These are phyloP conservation scores for Aspergillus sclerotialis DNA, from an alignment of 2,329 filamentous ascomycete genomes.

Conservation along the genomic window DNA sequence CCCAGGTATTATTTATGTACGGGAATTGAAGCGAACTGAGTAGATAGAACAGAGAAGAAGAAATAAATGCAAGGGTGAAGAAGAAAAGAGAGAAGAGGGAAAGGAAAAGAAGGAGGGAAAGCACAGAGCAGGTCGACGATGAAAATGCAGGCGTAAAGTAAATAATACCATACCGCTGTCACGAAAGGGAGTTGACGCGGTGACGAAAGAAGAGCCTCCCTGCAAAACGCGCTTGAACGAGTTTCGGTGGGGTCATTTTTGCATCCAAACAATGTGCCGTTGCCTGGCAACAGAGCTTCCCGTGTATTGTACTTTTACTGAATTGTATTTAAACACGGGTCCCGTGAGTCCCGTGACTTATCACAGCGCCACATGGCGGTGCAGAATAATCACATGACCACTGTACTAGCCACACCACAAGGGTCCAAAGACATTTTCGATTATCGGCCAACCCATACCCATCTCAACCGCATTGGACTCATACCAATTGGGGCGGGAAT, in stretches of 20 bases:
- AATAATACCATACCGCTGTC: background rate
- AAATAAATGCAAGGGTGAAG: background rate
- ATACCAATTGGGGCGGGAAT: background rate
- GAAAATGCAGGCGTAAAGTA: constrained; percentile 9
- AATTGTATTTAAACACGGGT: too few relatives aligned
- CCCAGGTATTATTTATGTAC: constrained; percentile 5
- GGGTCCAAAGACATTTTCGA: background rate
- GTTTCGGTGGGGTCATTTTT: background rate
- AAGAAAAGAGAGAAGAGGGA: constrained; percentile 1
- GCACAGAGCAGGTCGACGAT: too few relatives aligned
- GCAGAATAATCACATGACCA: background rate
- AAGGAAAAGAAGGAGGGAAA: constrained; percentile 9
- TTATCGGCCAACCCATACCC: background rate
- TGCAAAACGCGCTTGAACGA: too few relatives aligned
- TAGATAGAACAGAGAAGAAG: background rate
- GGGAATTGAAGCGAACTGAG: constrained; percentile 1
- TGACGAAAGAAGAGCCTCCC: constrained; percentile 10
- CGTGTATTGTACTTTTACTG: background rate
- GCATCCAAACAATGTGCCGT: constrained; percentile 15
- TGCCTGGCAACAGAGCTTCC: constrained; percentile 49
- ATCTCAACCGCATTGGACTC: background rate
- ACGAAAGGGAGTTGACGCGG: constrained; percentile 7
- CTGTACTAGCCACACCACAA: background rate
- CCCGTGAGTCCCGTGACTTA: background rate
- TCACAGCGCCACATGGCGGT: background rate